Evolutionary conservation across 352 stramenopile species (phyloP), one percentile per base, ranked within the genome.

Genomic region (Pilasporangium apinafurcum): DNA sequence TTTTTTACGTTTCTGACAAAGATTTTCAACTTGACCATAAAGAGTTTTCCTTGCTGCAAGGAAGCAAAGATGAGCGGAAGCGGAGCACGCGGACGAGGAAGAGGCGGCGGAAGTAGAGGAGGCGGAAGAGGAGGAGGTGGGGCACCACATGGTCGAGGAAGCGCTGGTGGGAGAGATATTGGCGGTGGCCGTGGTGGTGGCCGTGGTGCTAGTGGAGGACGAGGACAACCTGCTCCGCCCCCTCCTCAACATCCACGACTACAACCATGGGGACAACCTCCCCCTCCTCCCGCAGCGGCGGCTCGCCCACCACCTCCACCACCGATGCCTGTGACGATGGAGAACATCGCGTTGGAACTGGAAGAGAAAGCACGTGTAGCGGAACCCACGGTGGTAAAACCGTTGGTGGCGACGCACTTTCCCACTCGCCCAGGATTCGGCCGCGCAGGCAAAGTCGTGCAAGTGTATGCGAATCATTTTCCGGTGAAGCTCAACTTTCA

Each of bases 381-480:
- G 8, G 31, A 59, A 25, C 36, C 40, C 7, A 35, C 49, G 38
- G 56, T 72, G 13, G 56, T 84, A 26, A 31, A 43, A 35, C 67
- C 70, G 2, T 30, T 68, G 2, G 54, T 78, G 10, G 28, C 44
- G 26, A 70, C 55, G 47, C 55, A 72, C 27, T 83, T 80, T 40
- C 74, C 74, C 0, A 46, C 59, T 0, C 78, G 78, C 9, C 68
- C 60, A 1, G 72, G 71, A 12, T 87, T 85, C 57, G 78, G 78
- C n/a, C 55, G 29, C 28, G n/a, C 32, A 1, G 78, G 78, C 1
- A 59, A 49, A 13, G 5, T 44, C 0, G 54, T 86, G 10, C 78
- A 53, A 38, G 14, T 87, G 1, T 48, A 66, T 30, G 78, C 72
- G 7, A 90, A 90, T 35, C 74, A 87, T 31, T 90, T 86, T 37